Evolutionary conservation across 306 rosid species (phyloP).

Genomic region (Macrotyloma uniflorum): DNA sequence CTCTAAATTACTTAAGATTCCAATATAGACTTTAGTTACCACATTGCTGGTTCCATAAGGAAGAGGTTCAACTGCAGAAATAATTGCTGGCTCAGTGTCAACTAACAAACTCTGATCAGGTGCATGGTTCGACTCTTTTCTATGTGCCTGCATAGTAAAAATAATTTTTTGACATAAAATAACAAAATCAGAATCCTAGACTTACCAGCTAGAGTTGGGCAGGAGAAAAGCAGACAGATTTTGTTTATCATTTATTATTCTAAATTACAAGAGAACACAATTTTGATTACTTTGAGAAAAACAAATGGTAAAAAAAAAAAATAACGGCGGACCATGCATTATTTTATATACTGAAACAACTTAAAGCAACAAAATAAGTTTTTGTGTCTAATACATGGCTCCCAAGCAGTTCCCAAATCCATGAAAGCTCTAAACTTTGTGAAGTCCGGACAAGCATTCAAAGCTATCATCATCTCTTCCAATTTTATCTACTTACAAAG

Average conservation of each 20-base stretch:
- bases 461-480: not conserved
- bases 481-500: not conserved
- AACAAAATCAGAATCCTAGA: conserved; percentile 17
- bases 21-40: conserved; percentile 53
- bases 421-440: conserved; percentile 7
- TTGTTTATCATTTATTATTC: conserved; percentile 1
- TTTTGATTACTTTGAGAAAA: conserved; percentile 1
- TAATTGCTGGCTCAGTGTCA: conserved; percentile 47
- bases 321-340: not conserved
- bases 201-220: not conserved
- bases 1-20: not conserved
- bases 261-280: not conserved
- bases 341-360: conserved; percentile 10
- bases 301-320: not conserved
- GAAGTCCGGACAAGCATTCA: conserved; percentile 3
- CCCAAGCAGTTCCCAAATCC: conserved; percentile 5
- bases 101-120: conserved; percentile 38
- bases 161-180: not conserved
- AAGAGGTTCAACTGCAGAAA: conserved; percentile 64
- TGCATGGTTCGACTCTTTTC: conserved; percentile 51
- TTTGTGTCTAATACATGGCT: not conserved
- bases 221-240: not conserved
- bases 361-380: not conserved
- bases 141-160: conserved; percentile 66
- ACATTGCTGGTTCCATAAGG: conserved; percentile 70